Conservation (phyloP, 108 stramenopile genomes). For the Skeletonema marinoi region DNA sequence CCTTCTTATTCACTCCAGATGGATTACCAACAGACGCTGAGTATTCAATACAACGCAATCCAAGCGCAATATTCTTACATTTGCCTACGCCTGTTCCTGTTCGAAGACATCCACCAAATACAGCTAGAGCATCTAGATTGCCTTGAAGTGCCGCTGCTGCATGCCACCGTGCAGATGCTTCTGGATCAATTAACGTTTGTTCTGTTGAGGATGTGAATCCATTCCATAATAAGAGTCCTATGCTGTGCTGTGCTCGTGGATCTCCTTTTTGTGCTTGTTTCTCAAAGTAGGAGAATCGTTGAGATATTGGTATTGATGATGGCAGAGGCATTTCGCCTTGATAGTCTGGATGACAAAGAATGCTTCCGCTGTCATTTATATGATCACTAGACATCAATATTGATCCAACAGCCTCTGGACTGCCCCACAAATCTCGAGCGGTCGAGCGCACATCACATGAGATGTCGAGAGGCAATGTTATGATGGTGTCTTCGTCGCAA, state of each 20-base stretch:
- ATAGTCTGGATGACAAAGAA: background rate
- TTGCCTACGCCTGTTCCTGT: conserved; percentile 35
- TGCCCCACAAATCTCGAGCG: background rate
- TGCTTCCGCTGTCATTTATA: background rate
- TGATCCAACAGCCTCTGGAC: background rate
- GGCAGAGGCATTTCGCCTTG: conserved; percentile 9
- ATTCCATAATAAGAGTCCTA: conserved; percentile 33
- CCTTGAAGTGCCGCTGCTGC: conserved; percentile 30
- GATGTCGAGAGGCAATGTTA: background rate
- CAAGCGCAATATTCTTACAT: background rate
- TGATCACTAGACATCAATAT: background rate
- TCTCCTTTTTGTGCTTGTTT: conserved; percentile 8
- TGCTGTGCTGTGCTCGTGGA: conserved; percentile 28
- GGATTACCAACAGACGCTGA: conserved; percentile 5
- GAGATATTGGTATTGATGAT: conserved; percentile 2
- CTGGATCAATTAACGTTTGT: background rate
- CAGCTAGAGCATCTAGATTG: conserved; percentile 29
- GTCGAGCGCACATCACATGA: background rate
- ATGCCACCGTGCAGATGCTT: conserved; percentile 26
- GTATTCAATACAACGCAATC: conserved; percentile 9
- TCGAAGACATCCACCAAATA: conserved; percentile 32
- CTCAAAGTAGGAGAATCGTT: conserved; percentile 19
- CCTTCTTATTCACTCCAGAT: conserved; percentile 32
- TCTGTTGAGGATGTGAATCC: conserved; percentile 16
- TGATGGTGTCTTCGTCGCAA: background rate